Base-by-base conservation (phyloP, 2,329 filamentous ascomycete species). In the Fusarium algeriense region DNA sequence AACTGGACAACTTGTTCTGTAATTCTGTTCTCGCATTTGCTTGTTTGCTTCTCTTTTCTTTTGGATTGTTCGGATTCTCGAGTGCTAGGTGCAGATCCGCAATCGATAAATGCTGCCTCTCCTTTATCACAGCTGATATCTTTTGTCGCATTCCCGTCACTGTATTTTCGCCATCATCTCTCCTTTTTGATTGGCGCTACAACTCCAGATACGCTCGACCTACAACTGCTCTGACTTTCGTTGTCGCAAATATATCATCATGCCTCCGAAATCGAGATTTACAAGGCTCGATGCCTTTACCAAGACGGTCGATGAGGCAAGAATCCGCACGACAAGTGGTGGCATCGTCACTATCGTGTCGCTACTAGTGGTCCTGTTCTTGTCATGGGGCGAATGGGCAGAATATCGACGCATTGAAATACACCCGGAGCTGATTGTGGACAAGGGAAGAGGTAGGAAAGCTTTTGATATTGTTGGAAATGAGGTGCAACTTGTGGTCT, bases 281-380 rank as follows among this genome's bases (percentile, higher is more conserved):
- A 97, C 93, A 66, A 92, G 92, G 89, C 93, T 99, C 72, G 96
- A 99, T 83, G 96, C 96, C 87, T 99, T 99, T 81, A 97, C 95
- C 55, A 99, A 99, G 85, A 99, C 96, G 15, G 96, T 99, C 76
- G 96, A 99, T 82, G 96, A 99, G 90, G 96, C 97, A 74, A 90
- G 96, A 77, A 90, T 99, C 80, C 92, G 97, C 77, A 99, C 96
- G 35, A 98, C 95, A 10, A 97, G 94, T 5, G 96, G 96, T 73
- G 96, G 96, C 74, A 90, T 99, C 75, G 94, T 99, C 77, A 99
- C 96, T 60, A 94, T 99, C 76, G 88, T 92, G 73, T 98, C 95
- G 67, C 85, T 99, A 77, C 81, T 99, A 54, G 88, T 98, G 57
- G 94, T 99, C 59, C 79, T 98, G 46, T 98, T 92, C 82, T 88